Base-by-base conservation (phyloP, 179 eudicot species). In the Heliamphora pulchella region DNA sequence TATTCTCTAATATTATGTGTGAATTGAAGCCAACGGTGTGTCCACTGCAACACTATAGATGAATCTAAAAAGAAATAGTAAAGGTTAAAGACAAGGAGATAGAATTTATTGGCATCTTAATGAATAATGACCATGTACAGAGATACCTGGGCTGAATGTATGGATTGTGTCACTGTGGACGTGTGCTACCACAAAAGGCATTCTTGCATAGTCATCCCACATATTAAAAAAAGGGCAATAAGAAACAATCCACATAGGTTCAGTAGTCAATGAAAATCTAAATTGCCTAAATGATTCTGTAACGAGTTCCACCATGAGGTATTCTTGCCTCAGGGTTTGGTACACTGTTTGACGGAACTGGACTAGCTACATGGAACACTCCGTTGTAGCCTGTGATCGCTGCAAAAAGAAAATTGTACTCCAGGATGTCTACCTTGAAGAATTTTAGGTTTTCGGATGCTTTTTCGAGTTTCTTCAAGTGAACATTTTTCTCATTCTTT, bases 311-410 rank as follows among this genome's bases (percentile, higher is more conserved):
- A 41, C 4, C 50, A 51, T 8, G 39, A n/a, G 15, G 57, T 13
- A 53, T 64, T 15, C 89, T 86, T 87, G 86, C 97, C 97, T 91
- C 89, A n/a, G 97, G 97, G 78, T 93, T 84, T 14, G 93, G 82
- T 17, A 90, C 93, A 61, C 88, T 82, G 80, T 78, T 43, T n/a
- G 91, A 46, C 77, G 97, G 97, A 71, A 91, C 91, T 10, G 98
- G 97, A 85, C 94, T 84, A 70, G 98, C 98, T 70, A 91, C 91
- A 86, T 95, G 98, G 84, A 95, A 93, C 18, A 93, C 95, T 31
- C 93, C 93, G 74, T 76, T 68, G 63, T 97, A 95, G n/a, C 97
- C 98, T 41, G 64, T 78, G 65, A 95, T 82, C 51, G 98, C 95
- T 72, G 88, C 84, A 80, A 69, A 81, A 79, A 95, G 61, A 14